Evolutionary conservation across 164 flowering plant species (phyloP).

Genomic region (Sextonia rubra): DNA sequence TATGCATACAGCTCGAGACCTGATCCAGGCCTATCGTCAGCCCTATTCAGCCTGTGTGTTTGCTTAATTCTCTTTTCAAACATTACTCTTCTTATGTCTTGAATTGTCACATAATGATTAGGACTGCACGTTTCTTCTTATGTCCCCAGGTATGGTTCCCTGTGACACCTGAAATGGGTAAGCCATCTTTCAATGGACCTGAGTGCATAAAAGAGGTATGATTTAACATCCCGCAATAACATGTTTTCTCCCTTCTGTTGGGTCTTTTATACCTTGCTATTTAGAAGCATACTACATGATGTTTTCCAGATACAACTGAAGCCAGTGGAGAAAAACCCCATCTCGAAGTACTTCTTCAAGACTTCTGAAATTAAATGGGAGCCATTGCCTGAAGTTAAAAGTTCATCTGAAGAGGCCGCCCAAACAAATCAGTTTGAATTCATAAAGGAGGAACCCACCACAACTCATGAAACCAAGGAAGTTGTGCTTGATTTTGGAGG

Average conservation of each 20-base stretch:
- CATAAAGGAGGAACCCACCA: conserved; percentile 31
- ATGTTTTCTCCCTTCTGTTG: not conserved
- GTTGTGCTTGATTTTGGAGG: conserved; percentile 6
- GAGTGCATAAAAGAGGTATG: conserved; percentile 85
- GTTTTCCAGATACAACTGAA: conserved; percentile 47
- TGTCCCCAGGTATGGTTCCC: conserved; percentile 74
- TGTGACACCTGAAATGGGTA: conserved; percentile 81
- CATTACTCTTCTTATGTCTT: not conserved
- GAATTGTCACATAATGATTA: not conserved
- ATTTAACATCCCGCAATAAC: not conserved
- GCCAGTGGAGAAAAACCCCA: conserved; percentile 39
- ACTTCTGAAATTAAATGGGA: conserved; percentile 26
- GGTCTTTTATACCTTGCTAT: not conserved
- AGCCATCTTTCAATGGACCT: conserved; percentile 73
- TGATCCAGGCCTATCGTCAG: not conserved
- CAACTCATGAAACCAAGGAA: conserved; percentile 13
- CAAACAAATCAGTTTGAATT: conserved; percentile 2
- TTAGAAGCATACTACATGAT: not conserved
- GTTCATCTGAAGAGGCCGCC: conserved; percentile 14
- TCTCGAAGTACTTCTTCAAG: conserved; percentile 59
- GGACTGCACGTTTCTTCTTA: not conserved
- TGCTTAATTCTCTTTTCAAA: not conserved
- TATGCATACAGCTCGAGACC: not conserved
- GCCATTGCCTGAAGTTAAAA: conserved; percentile 13
- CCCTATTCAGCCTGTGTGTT: not conserved